phyloP scores from a whole-genome alignment of 2,329 filamentous ascomycete species.

The Xylaria hypoxylon region DNA sequence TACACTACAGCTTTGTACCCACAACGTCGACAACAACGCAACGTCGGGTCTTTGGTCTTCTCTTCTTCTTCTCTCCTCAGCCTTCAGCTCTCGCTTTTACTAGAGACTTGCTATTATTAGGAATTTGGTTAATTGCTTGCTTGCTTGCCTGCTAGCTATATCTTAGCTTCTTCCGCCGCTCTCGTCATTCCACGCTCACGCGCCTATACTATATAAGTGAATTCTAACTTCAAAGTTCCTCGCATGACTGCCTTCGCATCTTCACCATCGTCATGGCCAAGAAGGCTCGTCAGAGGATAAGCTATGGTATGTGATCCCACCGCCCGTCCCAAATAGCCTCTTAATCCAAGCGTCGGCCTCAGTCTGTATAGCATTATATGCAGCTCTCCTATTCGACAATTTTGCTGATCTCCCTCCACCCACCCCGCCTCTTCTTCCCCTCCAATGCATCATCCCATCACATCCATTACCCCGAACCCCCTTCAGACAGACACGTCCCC shows the following conservation, averaged over 20 bases:
- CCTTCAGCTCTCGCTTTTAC: neutral
- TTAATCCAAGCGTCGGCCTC: conserved; percentile 24
- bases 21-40: conserved; percentile 7
- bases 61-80: neutral
- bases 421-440: conserved; percentile 44
- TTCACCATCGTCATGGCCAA: conserved; percentile 64
- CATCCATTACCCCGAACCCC: neutral
- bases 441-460: neutral
- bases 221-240: conserved; percentile 21
- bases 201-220: conserved; percentile 14
- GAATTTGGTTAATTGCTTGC: conserved; percentile 2
- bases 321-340: conserved; percentile 3
- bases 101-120: conserved; percentile 18
- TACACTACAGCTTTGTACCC: neutral
- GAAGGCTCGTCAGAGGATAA: conserved; percentile 74
- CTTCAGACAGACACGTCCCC: neutral
- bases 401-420: conserved; percentile 37
- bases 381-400: conserved; percentile 26
- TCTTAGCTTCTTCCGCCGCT: neutral
- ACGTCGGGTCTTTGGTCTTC: neutral
- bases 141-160: conserved; percentile 7
- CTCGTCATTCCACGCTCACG: conserved; percentile 16
- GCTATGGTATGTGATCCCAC: conserved; percentile 66
- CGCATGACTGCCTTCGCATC: conserved; percentile 38
- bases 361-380: conserved; percentile 13